A percentile compares a stretch with the other conserved stretches of the same genome.
Evolutionary conservation across 345 rosid genomes (phyloP).

Genomic region (Psidium friedrichsthalianum): DNA sequence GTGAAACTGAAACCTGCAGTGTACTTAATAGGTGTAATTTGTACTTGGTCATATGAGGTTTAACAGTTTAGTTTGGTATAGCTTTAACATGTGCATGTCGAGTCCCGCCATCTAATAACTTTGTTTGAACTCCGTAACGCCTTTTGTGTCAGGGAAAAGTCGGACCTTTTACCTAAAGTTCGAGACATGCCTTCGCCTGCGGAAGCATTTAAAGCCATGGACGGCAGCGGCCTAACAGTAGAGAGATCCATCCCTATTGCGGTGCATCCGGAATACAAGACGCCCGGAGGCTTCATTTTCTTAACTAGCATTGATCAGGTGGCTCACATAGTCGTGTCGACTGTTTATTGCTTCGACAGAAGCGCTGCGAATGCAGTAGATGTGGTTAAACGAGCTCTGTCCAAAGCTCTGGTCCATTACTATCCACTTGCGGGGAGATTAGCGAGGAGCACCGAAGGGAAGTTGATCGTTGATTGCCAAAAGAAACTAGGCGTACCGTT

Average conservation of each 20-base stretch:
- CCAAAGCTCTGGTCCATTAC: slow-evolving; percentile 36
- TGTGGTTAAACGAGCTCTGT: slow-evolving; percentile 35
- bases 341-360: neutral
- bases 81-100: neutral
- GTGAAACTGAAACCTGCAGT: no score
- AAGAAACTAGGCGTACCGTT: slow-evolving; percentile 41
- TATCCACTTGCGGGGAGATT: slow-evolving; percentile 59
- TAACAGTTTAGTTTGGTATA: neutral
- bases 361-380: slow-evolving; percentile 10
- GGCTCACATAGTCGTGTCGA: neutral
- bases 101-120: neutral
- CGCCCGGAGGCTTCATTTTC: neutral
- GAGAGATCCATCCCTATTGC: neutral
- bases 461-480: slow-evolving; percentile 19
- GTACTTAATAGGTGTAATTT: no score
- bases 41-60: neutral
- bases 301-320: neutral
- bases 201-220: neutral
- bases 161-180: neutral
- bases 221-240: neutral
- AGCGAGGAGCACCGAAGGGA: slow-evolving; percentile 20
- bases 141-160: neutral
- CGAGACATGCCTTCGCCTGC: neutral
- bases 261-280: neutral
- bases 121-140: neutral